Evolutionary conservation across 208 protist species (phyloP).

Genomic region (Naegleria lovaniensis): DNA sequence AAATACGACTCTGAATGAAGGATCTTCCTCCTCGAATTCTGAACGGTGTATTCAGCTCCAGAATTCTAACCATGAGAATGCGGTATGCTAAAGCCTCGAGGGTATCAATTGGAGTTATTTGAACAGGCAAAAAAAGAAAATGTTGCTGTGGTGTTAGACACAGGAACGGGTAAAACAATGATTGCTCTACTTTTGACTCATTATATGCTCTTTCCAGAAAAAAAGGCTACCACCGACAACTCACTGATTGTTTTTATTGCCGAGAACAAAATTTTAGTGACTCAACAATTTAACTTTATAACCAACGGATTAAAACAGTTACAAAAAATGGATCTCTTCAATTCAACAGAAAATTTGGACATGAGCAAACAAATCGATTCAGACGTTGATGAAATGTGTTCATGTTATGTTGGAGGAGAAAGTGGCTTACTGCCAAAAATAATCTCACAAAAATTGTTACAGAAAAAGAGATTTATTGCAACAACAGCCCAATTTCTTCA

Average conservation of each 20-base stretch:
- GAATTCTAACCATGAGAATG: too few relatives aligned
- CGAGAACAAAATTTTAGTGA: not conserved
- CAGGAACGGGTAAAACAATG: slow-evolving; percentile 12
- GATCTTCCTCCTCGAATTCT: too few relatives aligned
- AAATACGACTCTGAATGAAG: too few relatives aligned
- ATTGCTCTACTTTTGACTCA: not conserved
- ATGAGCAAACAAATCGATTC: not conserved
- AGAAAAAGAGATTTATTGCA: slow-evolving; percentile 3
- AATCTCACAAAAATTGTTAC: not conserved
- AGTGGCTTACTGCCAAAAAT: not conserved
- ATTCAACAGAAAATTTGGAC: too few relatives aligned
- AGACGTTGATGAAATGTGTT: not conserved
- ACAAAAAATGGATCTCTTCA: not conserved
- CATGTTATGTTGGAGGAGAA: not conserved
- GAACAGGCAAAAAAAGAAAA: not conserved
- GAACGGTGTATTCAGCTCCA: too few relatives aligned
- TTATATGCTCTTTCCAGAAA: not conserved
- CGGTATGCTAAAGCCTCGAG: not conserved
- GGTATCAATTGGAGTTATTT: not conserved
- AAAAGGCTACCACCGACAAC: not conserved
- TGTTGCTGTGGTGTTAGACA: not conserved
- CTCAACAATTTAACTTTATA: not conserved
- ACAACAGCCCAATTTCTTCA: not conserved
- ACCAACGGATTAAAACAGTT: not conserved
- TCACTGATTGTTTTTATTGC: not conserved